Conservation (phyloP, 108 stramenopile genomes). For the Skeletonema menzelii region DNA sequence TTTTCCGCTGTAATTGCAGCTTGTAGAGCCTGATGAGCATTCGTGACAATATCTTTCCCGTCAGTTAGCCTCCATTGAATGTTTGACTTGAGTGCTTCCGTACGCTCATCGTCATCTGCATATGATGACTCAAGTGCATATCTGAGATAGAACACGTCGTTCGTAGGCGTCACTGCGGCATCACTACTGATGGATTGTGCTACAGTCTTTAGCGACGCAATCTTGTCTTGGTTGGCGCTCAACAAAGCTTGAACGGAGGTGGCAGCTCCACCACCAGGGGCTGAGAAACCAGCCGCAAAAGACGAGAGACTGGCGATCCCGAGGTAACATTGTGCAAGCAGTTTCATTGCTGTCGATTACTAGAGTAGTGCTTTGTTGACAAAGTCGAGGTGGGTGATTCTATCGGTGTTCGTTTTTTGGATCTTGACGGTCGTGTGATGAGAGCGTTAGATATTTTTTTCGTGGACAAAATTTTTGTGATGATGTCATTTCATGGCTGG, state of each 20-base stretch:
- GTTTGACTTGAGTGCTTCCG: constrained; percentile 28
- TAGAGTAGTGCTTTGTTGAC: background rate
- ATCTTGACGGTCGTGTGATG: too few species aligned
- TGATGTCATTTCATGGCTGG: too few species aligned
- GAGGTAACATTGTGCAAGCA: background rate
- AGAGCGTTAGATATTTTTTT: too few species aligned
- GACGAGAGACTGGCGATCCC: background rate
- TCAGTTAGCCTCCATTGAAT: constrained; percentile 57
- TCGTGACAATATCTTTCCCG: constrained; percentile 58
- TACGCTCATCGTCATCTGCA: constrained; percentile 38
- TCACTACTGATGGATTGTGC: constrained; percentile 18
- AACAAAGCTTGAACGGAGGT: constrained; percentile 37
- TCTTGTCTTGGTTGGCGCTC: constrained; percentile 11
- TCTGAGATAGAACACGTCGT: constrained; percentile 74
- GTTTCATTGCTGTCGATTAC: background rate
- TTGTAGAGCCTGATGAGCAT: constrained; percentile 55
- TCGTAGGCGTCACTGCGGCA: constrained; percentile 13
- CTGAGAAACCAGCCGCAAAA: background rate
- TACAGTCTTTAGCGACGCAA: constrained; percentile 31
- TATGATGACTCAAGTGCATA: constrained; percentile 50
- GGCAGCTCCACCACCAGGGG: background rate
- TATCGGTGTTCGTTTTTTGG: too few species aligned
- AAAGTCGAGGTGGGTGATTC: too few species aligned
- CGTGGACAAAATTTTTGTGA: too few species aligned
- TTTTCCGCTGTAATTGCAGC: constrained; percentile 34